Conservation (phyloP, 495 filamentous ascomycete species). For the Penicillium lividum region DNA sequence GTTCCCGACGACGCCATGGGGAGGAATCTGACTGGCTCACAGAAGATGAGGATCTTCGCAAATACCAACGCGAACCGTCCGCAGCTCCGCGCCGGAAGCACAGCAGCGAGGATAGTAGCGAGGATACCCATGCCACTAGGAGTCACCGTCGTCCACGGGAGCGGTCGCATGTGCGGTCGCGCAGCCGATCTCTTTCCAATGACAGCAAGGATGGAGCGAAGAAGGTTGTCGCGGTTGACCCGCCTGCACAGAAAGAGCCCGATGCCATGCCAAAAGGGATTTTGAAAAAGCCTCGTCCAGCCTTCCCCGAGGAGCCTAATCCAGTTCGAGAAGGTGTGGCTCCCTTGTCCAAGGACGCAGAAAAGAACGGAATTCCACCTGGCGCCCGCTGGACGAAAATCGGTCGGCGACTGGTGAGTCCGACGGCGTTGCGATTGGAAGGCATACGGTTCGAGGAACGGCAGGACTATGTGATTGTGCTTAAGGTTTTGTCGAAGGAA, state of each 20-base stretch:
- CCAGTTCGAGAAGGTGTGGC: slow-evolving; percentile 86
- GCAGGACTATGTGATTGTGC: slow-evolving; percentile 80
- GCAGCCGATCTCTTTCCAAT: slow-evolving; percentile 7
- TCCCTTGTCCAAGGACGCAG: slow-evolving; percentile 72
- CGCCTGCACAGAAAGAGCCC: slow-evolving; percentile 32
- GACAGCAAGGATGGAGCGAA: slow-evolving; percentile 30
- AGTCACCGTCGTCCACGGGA: slow-evolving; percentile 19
- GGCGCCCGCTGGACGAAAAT: slow-evolving; percentile 90
- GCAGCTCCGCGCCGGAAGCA: slow-evolving; percentile 27
- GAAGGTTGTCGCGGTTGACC: slow-evolving; percentile 34
- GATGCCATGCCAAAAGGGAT: slow-evolving; percentile 63
- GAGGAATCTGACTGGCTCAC: slow-evolving; percentile 36
- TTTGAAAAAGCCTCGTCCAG: slow-evolving; percentile 67
- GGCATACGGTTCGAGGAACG: slow-evolving; percentile 82
- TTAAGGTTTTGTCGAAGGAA: slow-evolving; percentile 75
- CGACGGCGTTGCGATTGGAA: slow-evolving; percentile 71
- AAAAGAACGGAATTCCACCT: slow-evolving; percentile 70
- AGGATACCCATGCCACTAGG: slow-evolving; percentile 13
- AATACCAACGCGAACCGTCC: slow-evolving; percentile 35
- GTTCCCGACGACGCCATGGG: slow-evolving; percentile 31
- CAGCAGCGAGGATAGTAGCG: slow-evolving; percentile 29
- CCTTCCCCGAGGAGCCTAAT: slow-evolving; percentile 77
- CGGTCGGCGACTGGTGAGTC: slow-evolving; percentile 78
- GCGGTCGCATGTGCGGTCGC: slow-evolving; percentile 25
- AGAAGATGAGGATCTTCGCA: slow-evolving; percentile 42